Percentiles rank a stretch among this genome's conserved stretches.
Evolutionary conservation across 192 early-diverging fungal genomes (phyloP).

Genomic region (Anaeromyces robustus): DNA sequence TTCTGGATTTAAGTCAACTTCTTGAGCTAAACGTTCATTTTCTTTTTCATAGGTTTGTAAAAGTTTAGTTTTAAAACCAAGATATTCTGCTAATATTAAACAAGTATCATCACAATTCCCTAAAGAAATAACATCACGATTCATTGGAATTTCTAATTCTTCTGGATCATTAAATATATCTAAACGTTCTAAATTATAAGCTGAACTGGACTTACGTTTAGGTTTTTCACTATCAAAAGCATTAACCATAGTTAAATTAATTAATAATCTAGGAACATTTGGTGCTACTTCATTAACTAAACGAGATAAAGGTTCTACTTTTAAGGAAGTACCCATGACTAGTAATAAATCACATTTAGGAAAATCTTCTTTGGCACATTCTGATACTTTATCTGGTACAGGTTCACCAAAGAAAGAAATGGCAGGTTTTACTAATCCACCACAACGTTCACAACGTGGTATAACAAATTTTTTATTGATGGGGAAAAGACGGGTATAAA

Average conservation of each 20-base stretch:
- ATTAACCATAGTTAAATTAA: conserved; percentile 33
- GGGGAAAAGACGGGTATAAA: conserved; percentile 29
- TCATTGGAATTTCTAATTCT: not conserved
- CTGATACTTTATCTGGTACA: conserved; percentile 62
- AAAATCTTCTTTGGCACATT: conserved; percentile 44
- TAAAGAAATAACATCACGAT: not conserved
- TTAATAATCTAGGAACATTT: conserved; percentile 66
- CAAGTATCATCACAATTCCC: not conserved
- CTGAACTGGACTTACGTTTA: not conserved
- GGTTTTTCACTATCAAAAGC: not conserved
- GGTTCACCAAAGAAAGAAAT: conserved; percentile 94
- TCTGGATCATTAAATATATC: not conserved
- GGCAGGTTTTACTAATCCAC: conserved; percentile 74
- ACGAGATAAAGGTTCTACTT: conserved; percentile 81
- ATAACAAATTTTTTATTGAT: conserved; percentile 23
- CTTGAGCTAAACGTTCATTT: not conserved
- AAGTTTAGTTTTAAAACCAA: not conserved
- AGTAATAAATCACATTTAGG: conserved; percentile 62
- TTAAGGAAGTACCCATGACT: conserved; percentile 84
- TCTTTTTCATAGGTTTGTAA: not conserved
- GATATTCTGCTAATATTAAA: not conserved
- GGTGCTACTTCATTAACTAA: conserved; percentile 48
- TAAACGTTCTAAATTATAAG: not conserved
- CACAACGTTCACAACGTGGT: conserved; percentile 53
- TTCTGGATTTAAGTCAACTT: not conserved